These are phyloP conservation scores for Silene conica DNA, from an alignment of 148 eudicot species.

Conservation along the genomic window DNA sequence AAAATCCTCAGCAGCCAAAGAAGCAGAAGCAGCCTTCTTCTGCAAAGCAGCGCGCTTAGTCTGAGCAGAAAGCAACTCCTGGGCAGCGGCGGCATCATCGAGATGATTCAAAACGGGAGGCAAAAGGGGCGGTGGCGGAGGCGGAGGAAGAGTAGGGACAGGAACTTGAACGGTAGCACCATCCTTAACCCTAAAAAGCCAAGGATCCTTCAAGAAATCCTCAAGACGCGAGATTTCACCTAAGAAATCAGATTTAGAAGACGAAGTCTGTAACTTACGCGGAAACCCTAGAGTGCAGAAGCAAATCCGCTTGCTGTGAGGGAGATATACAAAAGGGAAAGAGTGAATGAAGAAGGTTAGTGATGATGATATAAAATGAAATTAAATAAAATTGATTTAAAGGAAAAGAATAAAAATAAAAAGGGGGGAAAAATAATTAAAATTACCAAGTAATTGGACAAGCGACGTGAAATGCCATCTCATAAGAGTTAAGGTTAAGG, in stretches of 20 bases:
- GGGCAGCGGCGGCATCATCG: slow-evolving; percentile 25
- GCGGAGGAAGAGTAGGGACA: slow-evolving; percentile 58
- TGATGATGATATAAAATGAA: not conserved
- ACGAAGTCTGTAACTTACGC: slow-evolving; percentile 21
- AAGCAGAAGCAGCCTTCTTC: slow-evolving; percentile 74
- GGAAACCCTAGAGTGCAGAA: slow-evolving; percentile 76
- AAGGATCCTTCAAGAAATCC: slow-evolving; percentile 53
- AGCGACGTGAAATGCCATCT: slow-evolving; percentile 89
- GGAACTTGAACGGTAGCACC: slow-evolving; percentile 56
- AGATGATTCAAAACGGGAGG: slow-evolving; percentile 13
- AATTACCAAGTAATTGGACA: slow-evolving; percentile 93
- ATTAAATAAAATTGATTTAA: slow-evolving; percentile 20
- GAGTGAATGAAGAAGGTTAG: not conserved
- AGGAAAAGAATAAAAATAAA: not conserved
- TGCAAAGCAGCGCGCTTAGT: slow-evolving; percentile 71
- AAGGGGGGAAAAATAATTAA: not conserved
- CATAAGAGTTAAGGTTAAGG: not conserved
- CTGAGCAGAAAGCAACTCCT: slow-evolving; percentile 62
- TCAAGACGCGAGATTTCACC: slow-evolving; percentile 37
- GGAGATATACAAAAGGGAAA: not conserved
- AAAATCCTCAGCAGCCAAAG: slow-evolving; percentile 75
- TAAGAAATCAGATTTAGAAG: slow-evolving; percentile 32
- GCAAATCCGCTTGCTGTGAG: slow-evolving; percentile 70
- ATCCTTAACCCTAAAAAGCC: slow-evolving; percentile 47
- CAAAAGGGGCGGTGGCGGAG: slow-evolving; percentile 33